Evolutionary conservation across 164 flowering plant genomes (phyloP), one percentile per base, ranked within the genome.

Genomic region (Cinnamomum micranthum): DNA sequence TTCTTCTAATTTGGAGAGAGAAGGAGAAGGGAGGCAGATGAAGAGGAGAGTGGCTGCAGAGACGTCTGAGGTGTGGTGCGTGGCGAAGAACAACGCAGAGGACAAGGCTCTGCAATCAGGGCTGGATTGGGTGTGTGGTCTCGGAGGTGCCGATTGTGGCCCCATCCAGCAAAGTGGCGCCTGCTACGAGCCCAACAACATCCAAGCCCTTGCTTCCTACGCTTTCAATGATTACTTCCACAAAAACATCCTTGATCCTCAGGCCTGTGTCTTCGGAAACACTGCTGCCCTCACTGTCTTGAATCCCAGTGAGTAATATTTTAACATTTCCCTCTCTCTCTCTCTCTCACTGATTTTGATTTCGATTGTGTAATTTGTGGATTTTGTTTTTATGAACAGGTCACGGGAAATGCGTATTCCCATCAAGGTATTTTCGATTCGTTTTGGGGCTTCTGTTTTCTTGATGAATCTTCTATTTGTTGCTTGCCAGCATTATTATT

Each of bases 81-180:
- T 93, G 71, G 98, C 94, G 12, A 90, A 89, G 88, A 93, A 93
- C 89, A 93, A 93, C 83, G 98, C 96, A 6, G 90, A 86, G 31
- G 94, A 94, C 74, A n/a, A 86, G 6, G 77, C 90, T 19, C 83
- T 94, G 58, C 93, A 90, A 80, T 19, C 77, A 63, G 92, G 97
- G 12, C 71, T 94, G 58, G 88, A 91, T 71, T 94, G 98, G 98
- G 92, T 95, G 0, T 94, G 98, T 71, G 93, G 97, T 3, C 75
- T 85, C 4, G 97, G 97, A 1, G 91, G 90, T 0, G 83, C 94
- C 24, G 82, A 91, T 69, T 94, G 98, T 77, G 66, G 80, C 22
- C 86, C 91, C 12, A 86, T 94, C 65, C 93, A 89, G 79, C 82
- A 76, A 12, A 87, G 88, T 23, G 92, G 92, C 1, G 80, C 89